Evolutionary conservation across 257 asterid genomes (phyloP), one percentile per base, ranked within the genome.

Genomic region (Cynanchum wilfordii): DNA sequence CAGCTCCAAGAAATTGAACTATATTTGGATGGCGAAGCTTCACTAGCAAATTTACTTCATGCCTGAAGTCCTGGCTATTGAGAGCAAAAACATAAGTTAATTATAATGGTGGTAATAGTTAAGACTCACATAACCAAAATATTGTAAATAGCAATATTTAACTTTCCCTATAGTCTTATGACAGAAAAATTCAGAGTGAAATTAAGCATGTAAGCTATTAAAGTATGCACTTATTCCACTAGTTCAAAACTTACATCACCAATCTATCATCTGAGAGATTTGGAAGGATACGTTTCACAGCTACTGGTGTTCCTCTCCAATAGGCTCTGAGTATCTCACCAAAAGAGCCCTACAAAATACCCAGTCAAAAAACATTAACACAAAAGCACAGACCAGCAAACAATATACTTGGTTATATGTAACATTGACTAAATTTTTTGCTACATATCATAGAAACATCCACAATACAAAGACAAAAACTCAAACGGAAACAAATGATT

Each of bases 241-340:
- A 20, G 59, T 68, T 68, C 65, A 62, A 59, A 81, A 60, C 93
- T 79, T 94, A 91, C 99, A 89, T 84, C 73, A 95, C 98, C 83
- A 95, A 87, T 80, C 91, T 88, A 79, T 95, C 99, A 78, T 92
- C 98, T 60, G 96, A 92, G 76, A 92, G 99, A 77, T 85, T 95
- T 67, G 99, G 99, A 76, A 95, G 99, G 73, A 92, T 95, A 78
- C 98, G 95, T 77, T 92, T 95, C 81, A 95, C 84, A 83, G 98
- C 98, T 22, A 92, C 98, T 16, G 97, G 99, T 76, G 99, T 95
- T 77, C 97, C 99, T 74, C 97, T 89, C 99, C 98, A 95, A 80
- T 77, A 67, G 73, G 97, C 98, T 85, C 85, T 95, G 65, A 95
- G 74, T 83, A 95, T 95, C 95, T 95, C 99, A 58, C 99, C 99